Base-by-base conservation (phyloP, 257 asterid species). In the Solanum pinnatisectum region DNA sequence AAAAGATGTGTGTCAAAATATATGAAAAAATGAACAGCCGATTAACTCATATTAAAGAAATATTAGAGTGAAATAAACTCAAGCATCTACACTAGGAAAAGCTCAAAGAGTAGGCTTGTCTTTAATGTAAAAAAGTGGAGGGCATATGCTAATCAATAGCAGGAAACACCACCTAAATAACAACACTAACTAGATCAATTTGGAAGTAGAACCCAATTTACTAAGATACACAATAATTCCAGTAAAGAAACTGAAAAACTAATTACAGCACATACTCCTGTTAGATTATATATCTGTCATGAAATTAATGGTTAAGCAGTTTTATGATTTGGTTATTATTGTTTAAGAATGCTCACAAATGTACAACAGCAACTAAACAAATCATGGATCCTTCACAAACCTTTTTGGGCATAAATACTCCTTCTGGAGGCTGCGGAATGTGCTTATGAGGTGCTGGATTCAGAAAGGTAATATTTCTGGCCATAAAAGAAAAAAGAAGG, bases 391-490 rank as follows among this genome's bases (percentile, higher is more conserved):
- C 86, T 49, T 73, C n/a, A 85, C 94, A 81, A 90, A 96, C 99
- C 99, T 93, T 92, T 76, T 89, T 86, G 36, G 98, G 98, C 87
- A 97, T 83, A 63, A 36, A 87, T 42, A 93, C 97, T 87, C 98
- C 98, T 87, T 89, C 88, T 37, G 98, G 98, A 89, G 92, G 98
- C 90, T 84, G 90, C 12, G 98, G 94, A 88, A 96, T 93, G 92
- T 97, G 99, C 88, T 88, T 65, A 88, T 96, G 99, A 27, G 91
- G 96, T 33, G 89, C 86, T 71, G 99, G 99, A 90, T 94, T 96
- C 25, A 93, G 94, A 90, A 92, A 97, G n/a, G 99, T 93, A 74
- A 96, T 92, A 90, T 97, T 97, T 92, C 99, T 97, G 96, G 88
- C 93, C 36, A 76, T n/a, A 32, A 33, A 72, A 60, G 59, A 39